Conservation (phyloP, 208 protist genomes). For the Trypanosomatidae sp. region DNA sequence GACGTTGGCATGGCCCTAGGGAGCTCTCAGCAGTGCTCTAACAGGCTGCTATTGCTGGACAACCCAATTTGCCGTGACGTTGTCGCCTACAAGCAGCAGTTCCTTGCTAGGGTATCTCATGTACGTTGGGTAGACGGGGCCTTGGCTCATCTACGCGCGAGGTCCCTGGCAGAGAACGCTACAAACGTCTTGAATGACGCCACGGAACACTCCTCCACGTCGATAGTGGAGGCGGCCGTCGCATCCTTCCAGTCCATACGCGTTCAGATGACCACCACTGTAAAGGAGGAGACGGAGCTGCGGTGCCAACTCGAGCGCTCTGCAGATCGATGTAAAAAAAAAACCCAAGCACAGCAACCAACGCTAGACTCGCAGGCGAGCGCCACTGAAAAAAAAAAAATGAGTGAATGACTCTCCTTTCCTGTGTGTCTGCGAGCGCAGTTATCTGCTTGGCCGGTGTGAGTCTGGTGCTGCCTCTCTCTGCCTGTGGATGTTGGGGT, state of each 20-base stretch:
- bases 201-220: background rate
- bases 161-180: background rate
- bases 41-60: slow-evolving; percentile 52
- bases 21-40: background rate
- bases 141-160: slow-evolving; percentile 5
- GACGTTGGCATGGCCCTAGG: slow-evolving; percentile 1
- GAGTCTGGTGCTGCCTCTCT: background rate
- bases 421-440: background rate
- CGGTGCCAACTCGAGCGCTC: slow-evolving; percentile 1
- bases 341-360: background rate
- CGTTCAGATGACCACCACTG: background rate
- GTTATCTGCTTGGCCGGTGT: background rate
- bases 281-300: slow-evolving; percentile 1
- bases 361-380: background rate
- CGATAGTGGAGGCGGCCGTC: background rate
- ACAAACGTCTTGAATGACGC: background rate
- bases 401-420: background rate
- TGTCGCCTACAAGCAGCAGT: slow-evolving; percentile 30
- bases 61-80: slow-evolving; percentile 69
- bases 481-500: background rate
- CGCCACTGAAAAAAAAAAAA: background rate
- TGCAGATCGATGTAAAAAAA: slow-evolving; percentile 7
- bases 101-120: slow-evolving; percentile 26
- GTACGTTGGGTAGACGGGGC: slow-evolving; percentile 68
- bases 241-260: background rate